Conservation (phyloP, 148 eudicot genomes). For the Vaccinium macrocarpon region DNA sequence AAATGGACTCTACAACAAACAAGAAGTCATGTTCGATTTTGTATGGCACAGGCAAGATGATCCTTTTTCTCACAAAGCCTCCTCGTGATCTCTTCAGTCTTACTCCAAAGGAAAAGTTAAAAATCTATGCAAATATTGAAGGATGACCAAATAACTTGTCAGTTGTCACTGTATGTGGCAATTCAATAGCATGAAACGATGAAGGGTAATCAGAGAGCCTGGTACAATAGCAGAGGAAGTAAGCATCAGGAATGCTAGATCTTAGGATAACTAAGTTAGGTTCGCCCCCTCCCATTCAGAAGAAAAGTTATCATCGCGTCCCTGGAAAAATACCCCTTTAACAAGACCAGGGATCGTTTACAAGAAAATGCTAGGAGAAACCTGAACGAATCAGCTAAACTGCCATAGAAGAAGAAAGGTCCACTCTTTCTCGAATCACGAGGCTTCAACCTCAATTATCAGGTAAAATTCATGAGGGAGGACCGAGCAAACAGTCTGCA, state of each 20-base stretch:
- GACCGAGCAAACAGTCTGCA: constrained; percentile 35
- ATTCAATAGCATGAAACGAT: background rate
- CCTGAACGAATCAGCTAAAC: constrained; percentile 23
- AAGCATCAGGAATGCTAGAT: constrained; percentile 14
- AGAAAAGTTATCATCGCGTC: constrained; percentile 3
- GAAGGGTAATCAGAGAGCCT: background rate
- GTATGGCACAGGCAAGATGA: background rate
- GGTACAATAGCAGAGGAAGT: background rate
- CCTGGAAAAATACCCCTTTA: constrained; percentile 17
- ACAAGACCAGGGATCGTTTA: constrained; percentile 12
- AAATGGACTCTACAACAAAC: background rate
- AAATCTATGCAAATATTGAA: background rate
- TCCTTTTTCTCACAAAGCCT: background rate
- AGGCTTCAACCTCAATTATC: constrained; percentile 43
- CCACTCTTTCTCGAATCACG: constrained; percentile 29
- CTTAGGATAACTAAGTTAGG: constrained; percentile 7
- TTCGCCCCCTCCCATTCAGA: constrained; percentile 16
- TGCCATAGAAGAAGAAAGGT: constrained; percentile 19
- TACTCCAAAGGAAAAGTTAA: background rate
- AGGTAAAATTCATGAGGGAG: constrained; percentile 38
- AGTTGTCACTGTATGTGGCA: background rate
- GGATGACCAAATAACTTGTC: background rate
- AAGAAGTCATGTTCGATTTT: background rate
- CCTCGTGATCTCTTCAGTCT: background rate
- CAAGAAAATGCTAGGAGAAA: constrained; percentile 17